Base-by-base conservation (phyloP, 345 rosid species). In the Moricandia moricandioides region DNA sequence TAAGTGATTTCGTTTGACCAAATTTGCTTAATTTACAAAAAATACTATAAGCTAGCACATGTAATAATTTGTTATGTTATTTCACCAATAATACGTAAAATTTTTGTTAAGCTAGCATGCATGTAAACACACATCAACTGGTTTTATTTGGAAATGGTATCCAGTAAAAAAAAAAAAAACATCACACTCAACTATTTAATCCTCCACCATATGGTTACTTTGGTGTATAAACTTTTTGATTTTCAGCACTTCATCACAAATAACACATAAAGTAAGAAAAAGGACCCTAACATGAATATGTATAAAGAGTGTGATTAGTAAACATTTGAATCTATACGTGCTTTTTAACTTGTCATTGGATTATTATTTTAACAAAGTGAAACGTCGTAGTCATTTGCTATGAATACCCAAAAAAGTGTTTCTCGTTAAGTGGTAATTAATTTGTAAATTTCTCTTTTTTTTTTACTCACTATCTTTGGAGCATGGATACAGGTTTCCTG, bases 401-500 rank as follows among this genome's bases (percentile, higher is more conserved):
- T 17, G 29, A 37, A 31, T 31, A 16, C 4, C 57, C 4, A 45
- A 34, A 7, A 51, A 51, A 51, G 0, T 5, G 55, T 9, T 31
- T n/a, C 10, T 67, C 33, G 13, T 67, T 72, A 18, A 1, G 7
- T 29, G 17, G 12, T 64, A 56, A 39, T 45, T 27, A 26, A 57
- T 39, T 51, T 33, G 11, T 12, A 10, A 31, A 17, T 17, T 18
- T 13, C 7, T 6, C 31, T 29, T 3, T 4, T 43, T 7, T 33
- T 21, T 45, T 21, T 5, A 75, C 88, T 81, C 73, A 90, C 97
- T 55, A 16, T 83, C 69, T 73, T 69, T 64, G 37, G 99, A 92
- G 79, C 98, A 95, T n/a, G 80, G 81, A 67, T 92, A 95, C 52
- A 95, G 84, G 71, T 90, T 78, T n/a, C 99, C 99, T 0, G 99